Evolutionary conservation across 176 grass and related monocot genomes (phyloP).

Genomic region (Dendrocalamus sinicus): DNA sequence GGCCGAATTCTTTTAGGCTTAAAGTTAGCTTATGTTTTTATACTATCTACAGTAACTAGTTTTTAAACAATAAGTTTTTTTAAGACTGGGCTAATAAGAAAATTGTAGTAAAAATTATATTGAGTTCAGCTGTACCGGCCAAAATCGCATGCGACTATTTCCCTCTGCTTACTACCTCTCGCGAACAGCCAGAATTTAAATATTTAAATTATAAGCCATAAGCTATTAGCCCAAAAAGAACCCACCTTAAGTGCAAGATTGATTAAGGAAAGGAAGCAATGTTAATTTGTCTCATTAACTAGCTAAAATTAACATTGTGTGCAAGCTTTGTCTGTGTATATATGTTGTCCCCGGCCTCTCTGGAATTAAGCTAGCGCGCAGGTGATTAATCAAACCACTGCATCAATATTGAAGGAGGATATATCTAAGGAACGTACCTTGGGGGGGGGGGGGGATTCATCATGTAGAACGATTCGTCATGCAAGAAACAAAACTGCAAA

Average conservation of each 20-base stretch:
- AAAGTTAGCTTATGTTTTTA: too few relatives aligned
- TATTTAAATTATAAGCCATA: too few relatives aligned
- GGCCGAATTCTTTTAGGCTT: too few relatives aligned
- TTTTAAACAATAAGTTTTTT: too few relatives aligned
- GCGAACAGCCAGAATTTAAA: too few relatives aligned
- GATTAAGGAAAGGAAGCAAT: constrained; percentile 17
- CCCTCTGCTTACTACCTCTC: too few relatives aligned
- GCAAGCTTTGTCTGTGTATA: not conserved
- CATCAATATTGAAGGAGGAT: not conserved
- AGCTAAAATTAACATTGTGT: not conserved
- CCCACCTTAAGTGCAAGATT: not conserved
- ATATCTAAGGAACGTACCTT: not conserved
- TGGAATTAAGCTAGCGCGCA: not conserved
- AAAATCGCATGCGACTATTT: too few relatives aligned
- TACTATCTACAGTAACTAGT: too few relatives aligned
- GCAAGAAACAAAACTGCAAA: not conserved
- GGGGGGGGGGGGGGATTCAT: not conserved
- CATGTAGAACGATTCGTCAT: not conserved
- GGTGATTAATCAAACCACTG: not conserved
- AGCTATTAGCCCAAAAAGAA: too few relatives aligned
- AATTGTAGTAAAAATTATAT: not conserved
- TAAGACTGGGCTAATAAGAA: too few relatives aligned
- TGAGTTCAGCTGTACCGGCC: too few relatives aligned
- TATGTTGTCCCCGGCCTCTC: not conserved
- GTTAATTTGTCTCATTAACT: not conserved